These are phyloP conservation scores for Verticillium zaregamsianum DNA, from an alignment of 2,329 filamentous ascomycete species.

Conservation along the genomic window DNA sequence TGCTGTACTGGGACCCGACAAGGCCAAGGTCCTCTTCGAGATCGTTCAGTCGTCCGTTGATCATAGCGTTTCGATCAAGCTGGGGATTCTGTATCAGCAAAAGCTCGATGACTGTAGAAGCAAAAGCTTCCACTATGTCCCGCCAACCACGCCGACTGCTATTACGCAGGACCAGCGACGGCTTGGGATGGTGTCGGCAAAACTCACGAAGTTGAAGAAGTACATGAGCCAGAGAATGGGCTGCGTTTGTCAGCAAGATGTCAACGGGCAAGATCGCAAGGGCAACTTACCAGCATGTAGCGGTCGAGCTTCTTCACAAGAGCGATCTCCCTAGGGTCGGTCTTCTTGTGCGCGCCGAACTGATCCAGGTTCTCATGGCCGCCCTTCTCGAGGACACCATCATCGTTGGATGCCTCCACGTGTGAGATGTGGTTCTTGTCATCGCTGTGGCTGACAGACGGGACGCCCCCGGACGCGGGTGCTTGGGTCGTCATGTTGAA, in stretches of 20 bases:
- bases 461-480: background rate
- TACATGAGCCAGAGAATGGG: conserved; percentile 17
- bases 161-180: background rate
- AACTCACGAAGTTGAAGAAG: conserved; percentile 16
- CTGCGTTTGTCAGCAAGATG: background rate
- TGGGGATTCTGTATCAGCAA: background rate
- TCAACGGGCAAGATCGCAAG: background rate
- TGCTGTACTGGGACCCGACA: conserved; percentile 22
- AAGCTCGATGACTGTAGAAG: background rate
- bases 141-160: too few relatives aligned
- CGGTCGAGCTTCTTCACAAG: conserved; percentile 29
- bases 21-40: conserved; percentile 22
- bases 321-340: conserved; percentile 30
- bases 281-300: conserved; percentile 23
- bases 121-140: background rate
- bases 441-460: background rate
- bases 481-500: background rate
- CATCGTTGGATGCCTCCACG: conserved; percentile 3
- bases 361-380: conserved; percentile 24
- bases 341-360: conserved; percentile 33
- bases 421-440: conserved; percentile 2
- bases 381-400: conserved; percentile 10
- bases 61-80: conserved; percentile 25
- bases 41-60: conserved; percentile 21
- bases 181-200: background rate